Evolutionary conservation across 148 eudicot species (phyloP).

Genomic region (Camellia lanceoleosa): DNA sequence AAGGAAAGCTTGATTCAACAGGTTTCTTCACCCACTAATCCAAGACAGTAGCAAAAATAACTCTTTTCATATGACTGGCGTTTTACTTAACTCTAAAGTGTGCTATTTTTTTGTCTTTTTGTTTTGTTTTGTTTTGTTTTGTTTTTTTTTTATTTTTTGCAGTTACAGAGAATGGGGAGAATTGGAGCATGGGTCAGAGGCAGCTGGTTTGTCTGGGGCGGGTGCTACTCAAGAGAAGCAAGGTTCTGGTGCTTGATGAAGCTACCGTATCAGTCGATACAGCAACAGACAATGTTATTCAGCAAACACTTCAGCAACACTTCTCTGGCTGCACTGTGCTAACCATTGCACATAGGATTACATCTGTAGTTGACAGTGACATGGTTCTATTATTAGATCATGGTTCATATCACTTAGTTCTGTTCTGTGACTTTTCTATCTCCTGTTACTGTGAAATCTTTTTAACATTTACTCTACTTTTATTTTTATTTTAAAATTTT

Average conservation of each 20-base stretch:
- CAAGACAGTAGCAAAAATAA: background rate
- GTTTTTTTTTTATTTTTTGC: slow-evolving; percentile 14
- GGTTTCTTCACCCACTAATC: slow-evolving; percentile 30
- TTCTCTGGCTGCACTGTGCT: slow-evolving; percentile 42
- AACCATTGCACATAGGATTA: slow-evolving; percentile 50
- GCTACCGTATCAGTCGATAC: slow-evolving; percentile 67
- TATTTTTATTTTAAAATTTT: background rate
- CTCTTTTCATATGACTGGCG: background rate
- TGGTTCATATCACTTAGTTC: slow-evolving; percentile 15
- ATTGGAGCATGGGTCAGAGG: slow-evolving; percentile 64
- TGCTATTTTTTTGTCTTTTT: no score
- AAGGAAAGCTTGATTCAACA: slow-evolving; percentile 72
- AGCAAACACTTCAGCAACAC: slow-evolving; percentile 39
- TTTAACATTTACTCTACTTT: background rate
- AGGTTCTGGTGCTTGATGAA: slow-evolving; percentile 54
- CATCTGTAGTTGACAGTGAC: slow-evolving; percentile 68
- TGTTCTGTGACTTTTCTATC: no score
- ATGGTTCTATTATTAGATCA: slow-evolving; percentile 63
- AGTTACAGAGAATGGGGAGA: slow-evolving; percentile 58
- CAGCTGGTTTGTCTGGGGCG: slow-evolving; percentile 65
- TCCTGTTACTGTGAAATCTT: background rate
- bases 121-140: background rate
- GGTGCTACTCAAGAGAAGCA: slow-evolving; percentile 51
- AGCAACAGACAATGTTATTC: slow-evolving; percentile 56
- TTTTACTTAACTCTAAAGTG: background rate